These are phyloP conservation scores for Penicillium simplicissimum DNA, from an alignment of 495 filamentous ascomycete genomes.

Conservation along the genomic window DNA sequence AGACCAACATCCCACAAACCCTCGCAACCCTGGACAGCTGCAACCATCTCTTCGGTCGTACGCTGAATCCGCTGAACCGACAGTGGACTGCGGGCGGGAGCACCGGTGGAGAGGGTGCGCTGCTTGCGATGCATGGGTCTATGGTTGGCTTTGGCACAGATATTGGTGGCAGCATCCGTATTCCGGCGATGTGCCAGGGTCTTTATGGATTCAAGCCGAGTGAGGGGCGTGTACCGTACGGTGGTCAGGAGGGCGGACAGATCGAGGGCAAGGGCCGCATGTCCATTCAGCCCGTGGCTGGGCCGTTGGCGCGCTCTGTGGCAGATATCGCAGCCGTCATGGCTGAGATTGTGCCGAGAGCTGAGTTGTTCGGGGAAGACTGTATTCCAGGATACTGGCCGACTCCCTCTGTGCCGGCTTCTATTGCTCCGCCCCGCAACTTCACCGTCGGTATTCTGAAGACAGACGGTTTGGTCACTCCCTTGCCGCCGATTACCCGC, in stretches of 20 bases:
- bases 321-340: conserved; percentile 50
- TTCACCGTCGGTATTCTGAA: conserved; percentile 57
- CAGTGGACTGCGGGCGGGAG: conserved; percentile 60
- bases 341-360: conserved; percentile 50
- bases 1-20: conserved; percentile 65
- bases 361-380: conserved; percentile 50
- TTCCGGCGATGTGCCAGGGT: conserved; percentile 60
- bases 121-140: conserved; percentile 61
- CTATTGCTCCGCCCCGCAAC: conserved; percentile 24
- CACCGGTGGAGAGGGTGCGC: conserved; percentile 66
- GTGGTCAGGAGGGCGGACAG: conserved; percentile 48
- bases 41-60: conserved; percentile 57
- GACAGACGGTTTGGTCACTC: conserved; percentile 57
- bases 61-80: conserved; percentile 63
- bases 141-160: conserved; percentile 69
- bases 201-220: conserved; percentile 63
- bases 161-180: conserved; percentile 62
- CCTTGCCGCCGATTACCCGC: conserved; percentile 57
- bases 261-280: conserved; percentile 40
- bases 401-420: conserved; percentile 19
- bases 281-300: conserved; percentile 50
- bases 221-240: conserved; percentile 55
- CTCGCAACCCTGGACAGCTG: conserved; percentile 43
- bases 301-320: conserved; percentile 49
- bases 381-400: conserved; percentile 53